Conservation (phyloP, 345 rosid species). For the Rhizophora mangle region DNA sequence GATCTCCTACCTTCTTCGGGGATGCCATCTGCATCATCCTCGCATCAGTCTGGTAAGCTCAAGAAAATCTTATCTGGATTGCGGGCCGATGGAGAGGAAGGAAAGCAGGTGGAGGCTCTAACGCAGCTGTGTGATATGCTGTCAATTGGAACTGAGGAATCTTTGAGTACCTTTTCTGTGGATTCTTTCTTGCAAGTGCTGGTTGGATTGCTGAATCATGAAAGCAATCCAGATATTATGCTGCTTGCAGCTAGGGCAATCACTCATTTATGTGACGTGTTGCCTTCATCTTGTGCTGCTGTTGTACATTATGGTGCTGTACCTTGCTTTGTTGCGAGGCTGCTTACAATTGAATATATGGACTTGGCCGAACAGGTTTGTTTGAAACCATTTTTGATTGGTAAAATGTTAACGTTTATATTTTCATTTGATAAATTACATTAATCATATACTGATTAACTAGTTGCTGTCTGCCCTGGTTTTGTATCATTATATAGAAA, state of each 20-base stretch:
- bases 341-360: constrained; percentile 97
- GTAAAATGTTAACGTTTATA: not conserved
- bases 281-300: constrained; percentile 96
- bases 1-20: constrained; percentile 82
- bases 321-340: constrained; percentile 82
- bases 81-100: constrained; percentile 95
- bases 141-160: constrained; percentile 95
- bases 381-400: not conserved
- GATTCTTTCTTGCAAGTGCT: constrained; percentile 93
- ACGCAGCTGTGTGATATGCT: constrained; percentile 97
- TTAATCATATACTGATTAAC: no score
- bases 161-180: constrained; percentile 87
- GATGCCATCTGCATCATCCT: constrained; percentile 76
- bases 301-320: constrained; percentile 98
- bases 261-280: constrained; percentile 90
- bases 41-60: constrained; percentile 75
- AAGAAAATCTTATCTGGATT: constrained; percentile 90
- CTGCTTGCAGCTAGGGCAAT: constrained; percentile 98
- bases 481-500: not conserved
- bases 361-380: constrained; percentile 98
- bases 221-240: constrained; percentile 96
- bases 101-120: constrained; percentile 94
- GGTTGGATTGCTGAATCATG: constrained; percentile 85
- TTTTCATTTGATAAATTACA: not conserved
- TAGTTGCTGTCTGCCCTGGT: no score